Evolutionary conservation across 306 rosid genomes (phyloP), one percentile per base, ranked within the genome.

Genomic region (Senna tora): DNA sequence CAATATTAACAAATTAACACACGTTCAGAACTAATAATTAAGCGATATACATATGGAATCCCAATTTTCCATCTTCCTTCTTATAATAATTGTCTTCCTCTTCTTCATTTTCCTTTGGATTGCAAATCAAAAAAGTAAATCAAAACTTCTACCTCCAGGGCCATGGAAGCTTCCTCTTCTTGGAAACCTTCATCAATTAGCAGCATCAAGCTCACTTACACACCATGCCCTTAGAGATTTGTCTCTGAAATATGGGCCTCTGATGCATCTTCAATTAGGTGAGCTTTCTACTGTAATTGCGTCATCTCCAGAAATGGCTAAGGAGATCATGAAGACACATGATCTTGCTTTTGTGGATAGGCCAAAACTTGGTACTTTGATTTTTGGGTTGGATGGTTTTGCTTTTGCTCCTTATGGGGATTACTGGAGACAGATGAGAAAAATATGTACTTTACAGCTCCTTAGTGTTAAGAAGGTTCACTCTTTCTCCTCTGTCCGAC

Each of bases 391-490:
- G 7, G 21, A 69, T 12, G 68, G 60, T 30, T 71, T 78, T 49
- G 60, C 4, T 7, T 71, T 53, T 41, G 30, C 83, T 12, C 71
- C 80, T 2, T 50, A 45, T 6, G 65, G 76, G 7, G 70, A 75
- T 33, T 71, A 83, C 49, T 79, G 81, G 83, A 75, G 83, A 57
- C 78, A 82, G 34, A 76, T 71, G 25, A 53, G 73, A 20, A 82
- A 72, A 56, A 55, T 82, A 22, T 82, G 75, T 61, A 65, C 16
- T 0, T 2, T 33, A 11, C 82, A 80, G 74, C 65, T 83, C 39
- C 14, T 80, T 2, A 76, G 82, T 71, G 2, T 56, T 4, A 52
- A 67, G 14, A 71, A 79, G 4, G 77, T 83, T 56, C 68, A 55
- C 2, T 65, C 82, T 30, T 69, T 41, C 21, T 38, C 64, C 2